A percentile compares a stretch with the other conserved stretches of the same genome.
phyloP scores from a whole-genome alignment of 1,284 basidiomycete genomes.

The Rugosomyces carneus region DNA sequence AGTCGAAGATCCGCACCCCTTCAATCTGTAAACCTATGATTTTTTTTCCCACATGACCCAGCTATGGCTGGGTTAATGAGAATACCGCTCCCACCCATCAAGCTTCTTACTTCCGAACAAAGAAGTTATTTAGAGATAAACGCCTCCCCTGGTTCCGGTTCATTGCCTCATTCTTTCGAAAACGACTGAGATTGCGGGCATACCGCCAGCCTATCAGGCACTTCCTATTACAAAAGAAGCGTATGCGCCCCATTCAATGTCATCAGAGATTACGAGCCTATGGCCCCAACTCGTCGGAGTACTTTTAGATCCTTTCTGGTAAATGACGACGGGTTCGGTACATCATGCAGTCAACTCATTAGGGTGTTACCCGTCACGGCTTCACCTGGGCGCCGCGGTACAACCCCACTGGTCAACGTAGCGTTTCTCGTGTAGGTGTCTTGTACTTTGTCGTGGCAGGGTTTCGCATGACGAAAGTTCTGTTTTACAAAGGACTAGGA shows the following conservation, averaged over 20 bases:
- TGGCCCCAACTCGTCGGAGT: conserved; percentile 52
- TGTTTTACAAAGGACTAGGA: conserved; percentile 29
- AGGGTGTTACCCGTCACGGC: conserved; percentile 43
- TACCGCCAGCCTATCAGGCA: conserved; percentile 7
- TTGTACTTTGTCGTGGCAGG: conserved; percentile 44
- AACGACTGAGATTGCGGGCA: not conserved
- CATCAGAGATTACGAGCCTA: conserved; percentile 46
- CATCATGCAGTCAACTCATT: too few species aligned
- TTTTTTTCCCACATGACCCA: not conserved
- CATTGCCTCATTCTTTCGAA: not conserved
- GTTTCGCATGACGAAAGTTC: conserved; percentile 34
- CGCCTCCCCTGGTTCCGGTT: not conserved
- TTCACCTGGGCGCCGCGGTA: conserved; percentile 32
- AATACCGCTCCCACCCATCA: not conserved
- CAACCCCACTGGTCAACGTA: conserved; percentile 36
- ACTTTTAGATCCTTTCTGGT: conserved; percentile 42
- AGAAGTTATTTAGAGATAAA: not conserved
- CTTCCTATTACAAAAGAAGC: conserved; percentile 7
- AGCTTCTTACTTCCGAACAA: not conserved
- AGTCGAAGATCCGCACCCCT: too few species aligned
- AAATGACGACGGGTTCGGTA: conserved; percentile 31
- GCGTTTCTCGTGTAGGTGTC: conserved; percentile 39
- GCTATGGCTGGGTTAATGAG: not conserved
- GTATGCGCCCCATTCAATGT: not conserved
- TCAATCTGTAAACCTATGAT: not conserved